Base-by-base conservation (phyloP, 2,329 filamentous ascomycete genomes). In the Colletotrichum sp. region DNA sequence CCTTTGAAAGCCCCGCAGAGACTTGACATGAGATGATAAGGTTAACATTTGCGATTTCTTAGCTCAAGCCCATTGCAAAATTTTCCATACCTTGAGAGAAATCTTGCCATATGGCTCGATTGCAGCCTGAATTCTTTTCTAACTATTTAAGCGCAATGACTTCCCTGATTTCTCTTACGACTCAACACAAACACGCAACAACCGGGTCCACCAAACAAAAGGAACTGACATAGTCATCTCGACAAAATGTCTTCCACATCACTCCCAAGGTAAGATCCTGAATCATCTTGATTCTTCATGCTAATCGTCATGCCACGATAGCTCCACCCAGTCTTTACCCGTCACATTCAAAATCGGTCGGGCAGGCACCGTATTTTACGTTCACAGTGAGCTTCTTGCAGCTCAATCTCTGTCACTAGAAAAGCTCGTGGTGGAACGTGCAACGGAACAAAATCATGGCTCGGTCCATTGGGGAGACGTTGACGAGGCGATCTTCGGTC, bases 1-100 rank as follows among this genome's bases (percentile, higher is more conserved):
- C 44, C 5, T 52, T 13, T 21, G 2, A 1, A 8, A 3, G 44
- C 44, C n/a, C n/a, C 44, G 6, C 44, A 52, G 44, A 21, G 10
- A 0, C 39, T n/a, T n/a, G 3, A 5, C 3, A 9, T 21, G 5
- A 13, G 10, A 21, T 7, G 10, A 13, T 4, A 52, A 52, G 44
- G n/a, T 52, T 52, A 13, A 2, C 10, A 8, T 0, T 4, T 1
- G 0, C 44, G 44, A 21, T 21, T 52, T 52, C n/a, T 52, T 0
- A 21, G 44, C 18, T 21, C n/a, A 52, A 21, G 44, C n/a, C 44
- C 44, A 3, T 52, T 52, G n/a, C n/a, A 13, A 52, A 2, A 52
- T 2, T 52, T 52, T 52, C n/a, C 8, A 52, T 0, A 52, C 44
- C 44, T 52, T 52, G 44, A 24, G 44, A 24, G 44, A 13, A 12